These are phyloP conservation scores for Prillingera fragicola DNA, from an alignment of 1,284 basidiomycete genomes.

Conservation along the genomic window DNA sequence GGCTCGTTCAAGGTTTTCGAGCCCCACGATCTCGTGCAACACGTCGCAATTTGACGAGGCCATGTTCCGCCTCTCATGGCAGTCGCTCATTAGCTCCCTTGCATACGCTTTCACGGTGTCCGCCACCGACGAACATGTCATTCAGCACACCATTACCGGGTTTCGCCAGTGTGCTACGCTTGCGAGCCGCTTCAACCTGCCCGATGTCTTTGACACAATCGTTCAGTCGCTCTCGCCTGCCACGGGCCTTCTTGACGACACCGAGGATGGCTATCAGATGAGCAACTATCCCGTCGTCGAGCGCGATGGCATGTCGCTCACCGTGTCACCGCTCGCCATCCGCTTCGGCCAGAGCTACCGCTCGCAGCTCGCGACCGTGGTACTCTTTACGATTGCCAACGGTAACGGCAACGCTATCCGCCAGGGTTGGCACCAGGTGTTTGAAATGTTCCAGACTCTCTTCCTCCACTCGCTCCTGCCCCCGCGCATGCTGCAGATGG, in stretches of 20 bases:
- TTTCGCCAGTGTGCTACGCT: constrained; percentile 94
- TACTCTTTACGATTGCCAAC: constrained; percentile 96
- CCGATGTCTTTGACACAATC: constrained; percentile 95
- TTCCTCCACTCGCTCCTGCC: constrained; percentile 91
- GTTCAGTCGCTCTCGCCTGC: constrained; percentile 86
- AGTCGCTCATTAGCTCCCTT: constrained; percentile 81
- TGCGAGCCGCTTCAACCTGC: constrained; percentile 79
- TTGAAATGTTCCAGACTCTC: constrained; percentile 96
- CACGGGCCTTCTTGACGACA: constrained; percentile 72
- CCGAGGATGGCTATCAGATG: constrained; percentile 59
- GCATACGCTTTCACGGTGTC: constrained; percentile 91
- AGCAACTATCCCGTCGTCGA: constrained; percentile 86
- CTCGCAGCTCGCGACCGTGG: constrained; percentile 92
- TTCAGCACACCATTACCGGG: constrained; percentile 88
- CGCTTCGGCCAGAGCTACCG: constrained; percentile 94
- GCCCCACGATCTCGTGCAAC: constrained; percentile 71
- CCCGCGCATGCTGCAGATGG: constrained; percentile 84
- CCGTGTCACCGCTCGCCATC: constrained; percentile 85
- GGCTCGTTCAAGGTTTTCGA: constrained; percentile 70
- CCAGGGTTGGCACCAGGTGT: constrained; percentile 92
- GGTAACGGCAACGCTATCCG: constrained; percentile 92
- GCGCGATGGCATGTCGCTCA: constrained; percentile 81
- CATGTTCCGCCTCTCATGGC: constrained; percentile 92
- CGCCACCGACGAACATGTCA: constrained; percentile 85
- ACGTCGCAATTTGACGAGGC: constrained; percentile 75